Evolutionary conservation across 2,329 filamentous ascomycete species (phyloP).

Genomic region (Lachnellula occidentalis): DNA sequence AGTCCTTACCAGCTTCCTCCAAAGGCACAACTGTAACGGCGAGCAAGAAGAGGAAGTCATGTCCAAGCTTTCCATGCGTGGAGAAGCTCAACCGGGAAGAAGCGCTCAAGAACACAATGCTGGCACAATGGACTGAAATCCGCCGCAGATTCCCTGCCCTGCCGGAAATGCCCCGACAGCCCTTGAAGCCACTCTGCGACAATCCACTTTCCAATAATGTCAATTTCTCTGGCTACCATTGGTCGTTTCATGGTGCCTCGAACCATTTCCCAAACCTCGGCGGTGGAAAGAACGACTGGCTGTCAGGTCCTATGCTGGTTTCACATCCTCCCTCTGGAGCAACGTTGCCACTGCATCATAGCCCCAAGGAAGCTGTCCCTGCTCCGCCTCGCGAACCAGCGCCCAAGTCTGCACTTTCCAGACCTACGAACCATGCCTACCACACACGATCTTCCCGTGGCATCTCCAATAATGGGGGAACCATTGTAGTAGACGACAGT

Average conservation of each 20-base stretch:
- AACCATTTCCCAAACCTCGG: slow-evolving; percentile 18
- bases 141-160: background rate
- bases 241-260: slow-evolving; percentile 6
- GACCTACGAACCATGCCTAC: slow-evolving; percentile 6
- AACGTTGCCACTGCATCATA: slow-evolving; percentile 10
- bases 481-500: background rate
- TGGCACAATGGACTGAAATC: background rate
- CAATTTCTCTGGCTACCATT: background rate
- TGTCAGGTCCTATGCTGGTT: slow-evolving; percentile 1
- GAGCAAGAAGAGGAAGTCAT: slow-evolving; percentile 12
- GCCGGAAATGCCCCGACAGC: background rate
- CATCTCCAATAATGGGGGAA: background rate
- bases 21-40: background rate
- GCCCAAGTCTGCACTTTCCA: slow-evolving; percentile 2
- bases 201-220: background rate
- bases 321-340: slow-evolving; percentile 15
- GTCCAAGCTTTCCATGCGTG: background rate
- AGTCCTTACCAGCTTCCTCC: slow-evolving; percentile 1
- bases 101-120: background rate
- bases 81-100: background rate
- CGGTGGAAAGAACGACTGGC: background rate
- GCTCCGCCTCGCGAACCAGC: background rate
- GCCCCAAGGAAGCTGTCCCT: slow-evolving; percentile 2
- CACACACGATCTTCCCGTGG: slow-evolving; percentile 2
- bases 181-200: background rate